phyloP scores from a whole-genome alignment of 371 early-diverging fungal species.

The Rhizomucor miehei region DNA sequence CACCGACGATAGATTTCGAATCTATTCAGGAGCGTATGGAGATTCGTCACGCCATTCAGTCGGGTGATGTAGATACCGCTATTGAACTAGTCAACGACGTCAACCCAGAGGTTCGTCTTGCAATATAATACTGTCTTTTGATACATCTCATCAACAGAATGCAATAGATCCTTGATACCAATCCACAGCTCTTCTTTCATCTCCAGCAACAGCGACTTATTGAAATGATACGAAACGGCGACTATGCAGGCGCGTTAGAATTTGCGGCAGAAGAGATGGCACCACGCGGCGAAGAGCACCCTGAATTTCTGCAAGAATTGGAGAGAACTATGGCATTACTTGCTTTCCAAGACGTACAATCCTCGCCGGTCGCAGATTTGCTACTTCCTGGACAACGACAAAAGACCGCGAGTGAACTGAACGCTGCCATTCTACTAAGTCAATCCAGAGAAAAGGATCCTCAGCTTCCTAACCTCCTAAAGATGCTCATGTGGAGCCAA shows the following conservation, averaged over 20 bases:
- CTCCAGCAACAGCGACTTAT: slow-evolving; percentile 95
- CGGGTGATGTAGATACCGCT: slow-evolving; percentile 88
- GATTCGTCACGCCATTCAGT: slow-evolving; percentile 89
- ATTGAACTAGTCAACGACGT: slow-evolving; percentile 94
- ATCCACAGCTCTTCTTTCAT: slow-evolving; percentile 92
- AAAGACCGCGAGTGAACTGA: slow-evolving; percentile 91
- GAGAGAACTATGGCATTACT: slow-evolving; percentile 95
- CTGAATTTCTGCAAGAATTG: slow-evolving; percentile 89
- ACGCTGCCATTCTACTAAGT: slow-evolving; percentile 86
- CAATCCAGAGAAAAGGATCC: slow-evolving; percentile 94
- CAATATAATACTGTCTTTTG: no score
- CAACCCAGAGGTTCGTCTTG: slow-evolving; percentile 83
- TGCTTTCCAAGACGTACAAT: slow-evolving; percentile 74
- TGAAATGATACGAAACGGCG: slow-evolving; percentile 84
- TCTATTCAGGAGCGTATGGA: slow-evolving; percentile 93
- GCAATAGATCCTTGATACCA: slow-evolving; percentile 86
- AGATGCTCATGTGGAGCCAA: slow-evolving; percentile 92
- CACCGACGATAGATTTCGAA: slow-evolving; percentile 77
- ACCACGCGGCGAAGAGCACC: slow-evolving; percentile 93
- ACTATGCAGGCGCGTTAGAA: slow-evolving; percentile 80
- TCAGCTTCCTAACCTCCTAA: slow-evolving; percentile 84
- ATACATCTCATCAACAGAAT: neutral
- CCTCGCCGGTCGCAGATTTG: slow-evolving; percentile 78
- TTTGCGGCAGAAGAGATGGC: slow-evolving; percentile 98
- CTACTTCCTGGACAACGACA: slow-evolving; percentile 86